phyloP scores from a whole-genome alignment of 148 eudicot species.

The Simmondsia chinensis region DNA sequence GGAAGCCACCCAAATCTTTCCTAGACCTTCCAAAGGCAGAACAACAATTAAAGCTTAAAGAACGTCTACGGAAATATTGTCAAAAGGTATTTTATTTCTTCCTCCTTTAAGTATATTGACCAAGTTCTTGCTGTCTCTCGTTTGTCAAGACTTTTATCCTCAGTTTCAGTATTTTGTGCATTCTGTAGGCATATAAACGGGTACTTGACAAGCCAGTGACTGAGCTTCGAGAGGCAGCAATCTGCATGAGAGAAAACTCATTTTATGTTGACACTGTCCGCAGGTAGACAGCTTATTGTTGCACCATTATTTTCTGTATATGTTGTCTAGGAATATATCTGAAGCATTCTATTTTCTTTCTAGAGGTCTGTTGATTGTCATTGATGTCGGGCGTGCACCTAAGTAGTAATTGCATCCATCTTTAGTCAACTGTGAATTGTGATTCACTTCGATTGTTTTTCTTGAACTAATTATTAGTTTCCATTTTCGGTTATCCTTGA shows the following conservation, averaged over 20 bases:
- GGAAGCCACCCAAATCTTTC: constrained; percentile 58
- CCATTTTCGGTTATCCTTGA: constrained; percentile 12
- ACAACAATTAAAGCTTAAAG: constrained; percentile 79
- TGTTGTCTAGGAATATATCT: constrained; percentile 6
- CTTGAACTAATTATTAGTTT: constrained; percentile 2
- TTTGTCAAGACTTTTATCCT: no score
- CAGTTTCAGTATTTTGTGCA: not conserved
- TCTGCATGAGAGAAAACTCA: constrained; percentile 98
- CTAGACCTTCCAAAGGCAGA: constrained; percentile 91
- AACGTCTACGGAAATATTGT: constrained; percentile 86
- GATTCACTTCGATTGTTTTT: constrained; percentile 3
- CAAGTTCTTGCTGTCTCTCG: no score
- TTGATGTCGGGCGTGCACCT: no score
- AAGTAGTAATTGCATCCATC: no score
- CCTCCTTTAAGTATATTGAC: not conserved
- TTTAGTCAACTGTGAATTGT: not conserved
- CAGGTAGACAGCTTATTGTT: constrained; percentile 39
- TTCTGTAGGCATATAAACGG: constrained; percentile 74
- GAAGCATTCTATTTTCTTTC: no score
- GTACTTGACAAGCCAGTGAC: constrained; percentile 88
- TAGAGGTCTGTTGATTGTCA: no score
- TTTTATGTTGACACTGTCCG: constrained; percentile 99
- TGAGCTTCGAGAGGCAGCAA: constrained; percentile 92
- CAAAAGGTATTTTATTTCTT: constrained; percentile 54
- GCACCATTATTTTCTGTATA: not conserved